Percentiles rank a stretch among this genome's conserved stretches.
phyloP scores from a whole-genome alignment of 768 basidiomycete species.

The Lentinula raphanica region DNA sequence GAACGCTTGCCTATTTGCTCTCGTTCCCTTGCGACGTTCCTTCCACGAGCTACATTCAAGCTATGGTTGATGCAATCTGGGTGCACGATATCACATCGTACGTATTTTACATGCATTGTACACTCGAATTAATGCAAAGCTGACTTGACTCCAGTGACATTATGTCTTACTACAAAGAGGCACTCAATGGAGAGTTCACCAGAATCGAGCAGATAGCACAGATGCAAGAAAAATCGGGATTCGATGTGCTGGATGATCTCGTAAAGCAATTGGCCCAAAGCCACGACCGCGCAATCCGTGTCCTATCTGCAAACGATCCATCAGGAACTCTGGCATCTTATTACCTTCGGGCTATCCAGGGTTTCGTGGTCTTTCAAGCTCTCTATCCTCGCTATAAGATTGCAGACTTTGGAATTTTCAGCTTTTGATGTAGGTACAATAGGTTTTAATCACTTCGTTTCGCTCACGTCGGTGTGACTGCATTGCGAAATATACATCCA shows the following conservation, averaged over 20 bases:
- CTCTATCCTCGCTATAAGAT: conserved; percentile 11
- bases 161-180: conserved; percentile 13
- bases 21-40: neutral
- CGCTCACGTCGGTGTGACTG: too few species aligned
- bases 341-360: neutral
- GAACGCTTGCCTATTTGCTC: conserved; percentile 3
- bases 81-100: conserved; percentile 9
- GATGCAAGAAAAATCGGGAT: neutral
- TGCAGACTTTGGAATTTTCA: conserved; percentile 3
- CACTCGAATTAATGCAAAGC: neutral
- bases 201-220: conserved; percentile 10
- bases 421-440: neutral
- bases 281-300: conserved; percentile 6
- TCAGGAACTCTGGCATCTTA: conserved; percentile 3
- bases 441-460: neutral
- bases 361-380: conserved; percentile 10
- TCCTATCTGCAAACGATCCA: conserved; percentile 5
- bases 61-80: conserved; percentile 7
- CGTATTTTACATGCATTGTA: neutral
- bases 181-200: conserved; percentile 11
- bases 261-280: conserved; percentile 1
- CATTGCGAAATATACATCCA: too few species aligned
- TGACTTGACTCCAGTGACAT: conserved; percentile 5
- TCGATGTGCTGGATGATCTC: conserved; percentile 9
- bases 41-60: conserved; percentile 5